Base-by-base conservation (phyloP, 345 rosid genomes). In the Schrenkiella parvula region DNA sequence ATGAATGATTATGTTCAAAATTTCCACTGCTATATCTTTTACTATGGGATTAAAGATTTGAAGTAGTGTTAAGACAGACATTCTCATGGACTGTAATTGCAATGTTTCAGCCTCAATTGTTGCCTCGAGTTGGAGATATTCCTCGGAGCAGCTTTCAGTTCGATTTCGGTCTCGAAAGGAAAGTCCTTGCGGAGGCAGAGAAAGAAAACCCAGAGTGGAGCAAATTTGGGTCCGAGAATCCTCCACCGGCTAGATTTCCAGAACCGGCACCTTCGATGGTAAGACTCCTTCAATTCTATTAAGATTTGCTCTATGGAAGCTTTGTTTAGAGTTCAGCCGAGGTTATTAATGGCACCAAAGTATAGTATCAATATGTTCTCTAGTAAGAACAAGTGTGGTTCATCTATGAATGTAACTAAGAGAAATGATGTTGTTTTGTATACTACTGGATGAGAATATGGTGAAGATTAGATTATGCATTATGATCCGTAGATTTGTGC, bases 121-220 rank as follows among this genome's bases (percentile, higher is more conserved):
- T 76, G 25, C 85, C 87, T 0, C 84, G 80, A 43, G 61, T 75
- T 9, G 63, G 88, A 59, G 97, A 93, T 56, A 75, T 93, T 82
- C 90, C 86, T 1, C 80, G 89, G 63, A 89, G 96, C 73, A 89
- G 79, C 59, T 90, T 90, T 72, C 93, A 89, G 69, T 90, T 87
- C 15, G 88, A 90, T 84, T 90, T 93, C 48, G 86, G 84, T 2
- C 68, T 93, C 48, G 96, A 90, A 79, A 79, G 81, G 79, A 91
- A 84, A 79, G 79, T 87, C 39, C 73, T 89, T 17, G 89, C 91
- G 4, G 96, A 90, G 66, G 86, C 86, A 4, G 92, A 90, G 83
- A 87, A 82, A 71, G 97, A 75, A n/a, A 78, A 17, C 68, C 87
- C 82, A 22, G 85, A 89, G 62, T 91, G 90, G 96, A 83, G 85